Percentiles rank a stretch among this genome's conserved stretches.
phyloP scores from a whole-genome alignment of 2,329 filamentous ascomycete genomes.

The Paecilomyces dactylethromorphus region DNA sequence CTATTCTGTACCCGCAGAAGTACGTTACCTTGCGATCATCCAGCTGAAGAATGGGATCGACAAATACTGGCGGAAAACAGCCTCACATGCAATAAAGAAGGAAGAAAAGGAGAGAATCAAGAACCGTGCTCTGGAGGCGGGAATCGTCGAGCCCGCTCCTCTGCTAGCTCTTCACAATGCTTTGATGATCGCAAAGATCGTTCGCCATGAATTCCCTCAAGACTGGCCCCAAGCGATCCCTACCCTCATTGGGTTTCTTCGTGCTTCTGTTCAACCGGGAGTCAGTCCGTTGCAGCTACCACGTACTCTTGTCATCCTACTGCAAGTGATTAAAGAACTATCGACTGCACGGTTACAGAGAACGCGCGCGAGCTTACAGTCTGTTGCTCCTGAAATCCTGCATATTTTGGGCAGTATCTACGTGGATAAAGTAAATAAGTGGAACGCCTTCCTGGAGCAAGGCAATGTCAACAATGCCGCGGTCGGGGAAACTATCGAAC shows the following conservation, averaged over 20 bases:
- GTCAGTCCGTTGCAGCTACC: conserved; percentile 61
- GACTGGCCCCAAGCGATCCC: conserved; percentile 61
- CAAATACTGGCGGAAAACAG: conserved; percentile 81
- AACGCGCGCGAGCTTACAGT: conserved; percentile 70
- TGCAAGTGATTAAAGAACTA: conserved; percentile 87
- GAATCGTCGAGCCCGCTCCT: conserved; percentile 67
- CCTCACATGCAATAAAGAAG: conserved; percentile 57
- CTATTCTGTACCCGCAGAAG: conserved; percentile 64
- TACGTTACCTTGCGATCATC: conserved; percentile 85
- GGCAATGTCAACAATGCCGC: conserved; percentile 54
- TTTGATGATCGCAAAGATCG: conserved; percentile 77
- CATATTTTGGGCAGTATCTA: conserved; percentile 74
- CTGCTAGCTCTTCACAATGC: conserved; percentile 82
- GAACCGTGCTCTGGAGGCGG: conserved; percentile 66
- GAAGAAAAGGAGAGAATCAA: conserved; percentile 75
- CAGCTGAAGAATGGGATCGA: conserved; percentile 96
- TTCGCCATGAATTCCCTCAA: conserved; percentile 79
- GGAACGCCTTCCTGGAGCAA: conserved; percentile 56
- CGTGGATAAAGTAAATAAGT: conserved; percentile 61
- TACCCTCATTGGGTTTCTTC: conserved; percentile 56
- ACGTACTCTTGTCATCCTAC: conserved; percentile 66
- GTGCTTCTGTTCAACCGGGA: conserved; percentile 45
- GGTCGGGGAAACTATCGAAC: conserved; percentile 60
- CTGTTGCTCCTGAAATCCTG: conserved; percentile 76
- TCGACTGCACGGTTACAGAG: conserved; percentile 69